Evolutionary conservation across 164 flowering plant genomes (phyloP).

Genomic region (Annona squamosa): DNA sequence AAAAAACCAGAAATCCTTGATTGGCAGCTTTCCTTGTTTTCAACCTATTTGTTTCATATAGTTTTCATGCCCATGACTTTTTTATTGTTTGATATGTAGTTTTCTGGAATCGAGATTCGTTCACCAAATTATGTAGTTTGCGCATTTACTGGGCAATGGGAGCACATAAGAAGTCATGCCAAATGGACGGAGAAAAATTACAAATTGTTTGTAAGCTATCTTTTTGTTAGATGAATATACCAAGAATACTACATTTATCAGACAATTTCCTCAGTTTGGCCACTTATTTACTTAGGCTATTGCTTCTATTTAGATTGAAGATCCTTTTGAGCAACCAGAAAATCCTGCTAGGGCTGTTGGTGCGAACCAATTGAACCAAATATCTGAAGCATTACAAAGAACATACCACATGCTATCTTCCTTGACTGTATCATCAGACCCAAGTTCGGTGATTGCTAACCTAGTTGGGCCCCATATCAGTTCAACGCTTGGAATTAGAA

Average conservation of each 20-base stretch:
- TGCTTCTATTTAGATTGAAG: slow-evolving; percentile 53
- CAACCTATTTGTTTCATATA: not conserved
- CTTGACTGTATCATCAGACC: slow-evolving; percentile 13
- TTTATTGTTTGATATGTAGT: slow-evolving; percentile 36
- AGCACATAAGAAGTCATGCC: slow-evolving; percentile 29
- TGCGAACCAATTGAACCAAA: slow-evolving; percentile 31
- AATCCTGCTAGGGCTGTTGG: slow-evolving; percentile 71
- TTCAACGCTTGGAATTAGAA: slow-evolving; percentile 3
- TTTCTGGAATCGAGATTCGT: slow-evolving; percentile 39
- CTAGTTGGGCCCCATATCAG: slow-evolving; percentile 36
- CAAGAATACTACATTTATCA: not conserved
- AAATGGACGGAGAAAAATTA: slow-evolving; percentile 55
- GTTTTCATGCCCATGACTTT: not conserved
- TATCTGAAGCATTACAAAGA: slow-evolving; percentile 37
- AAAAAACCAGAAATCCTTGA: no score
- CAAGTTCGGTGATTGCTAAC: slow-evolving; percentile 20
- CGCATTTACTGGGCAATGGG: slow-evolving; percentile 58
- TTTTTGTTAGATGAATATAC: slow-evolving; percentile 5
- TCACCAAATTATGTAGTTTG: slow-evolving; percentile 49
- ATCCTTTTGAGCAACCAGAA: slow-evolving; percentile 79
- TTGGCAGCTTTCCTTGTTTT: not conserved
- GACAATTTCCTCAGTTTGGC: not conserved
- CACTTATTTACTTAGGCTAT: slow-evolving; percentile 1
- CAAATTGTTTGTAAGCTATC: slow-evolving; percentile 47
- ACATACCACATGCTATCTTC: slow-evolving; percentile 26